phyloP scores from a whole-genome alignment of 2,329 filamentous ascomycete species.

The Aschersonia sp. region DNA sequence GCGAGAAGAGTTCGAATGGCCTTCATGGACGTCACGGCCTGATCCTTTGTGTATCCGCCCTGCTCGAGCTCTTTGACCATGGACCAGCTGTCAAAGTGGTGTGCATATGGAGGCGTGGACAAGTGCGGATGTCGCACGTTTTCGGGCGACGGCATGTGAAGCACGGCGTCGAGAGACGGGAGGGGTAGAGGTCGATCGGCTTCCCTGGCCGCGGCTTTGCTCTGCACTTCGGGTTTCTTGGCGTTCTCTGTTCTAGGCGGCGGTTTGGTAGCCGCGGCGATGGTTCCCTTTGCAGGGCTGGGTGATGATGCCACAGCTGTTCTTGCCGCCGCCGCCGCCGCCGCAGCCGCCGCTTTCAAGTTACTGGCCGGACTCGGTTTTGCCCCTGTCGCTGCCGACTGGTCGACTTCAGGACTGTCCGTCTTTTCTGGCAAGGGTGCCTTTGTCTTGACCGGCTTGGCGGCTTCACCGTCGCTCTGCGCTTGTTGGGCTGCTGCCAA shows the following conservation, averaged over 20 bases:
- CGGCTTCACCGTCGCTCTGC: conserved; percentile 1
- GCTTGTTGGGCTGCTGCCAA: background rate
- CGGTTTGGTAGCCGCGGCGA: background rate
- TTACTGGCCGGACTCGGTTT: background rate
- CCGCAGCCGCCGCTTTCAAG: background rate
- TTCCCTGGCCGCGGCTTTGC: background rate
- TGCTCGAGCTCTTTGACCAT: conserved; percentile 69
- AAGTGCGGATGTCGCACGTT: conserved; percentile 48
- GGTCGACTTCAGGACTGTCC: background rate
- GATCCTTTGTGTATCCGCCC: conserved; percentile 56
- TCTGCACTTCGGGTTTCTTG: background rate
- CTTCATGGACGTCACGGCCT: conserved; percentile 85
- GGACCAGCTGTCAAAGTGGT: conserved; percentile 92
- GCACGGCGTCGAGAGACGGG: conserved; percentile 30
- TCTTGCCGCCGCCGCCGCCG: background rate
- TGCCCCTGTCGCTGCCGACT: background rate
- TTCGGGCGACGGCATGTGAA: conserved; percentile 29
- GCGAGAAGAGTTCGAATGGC: conserved; percentile 65
- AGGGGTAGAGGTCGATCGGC: conserved; percentile 16
- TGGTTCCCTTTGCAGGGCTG: background rate
- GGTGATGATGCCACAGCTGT: background rate
- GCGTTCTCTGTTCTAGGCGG: background rate
- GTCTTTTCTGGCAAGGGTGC: background rate
- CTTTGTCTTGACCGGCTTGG: background rate
- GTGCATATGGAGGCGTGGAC: conserved; percentile 65